Evolutionary conservation across 2,329 filamentous ascomycete genomes (phyloP).

Genomic region (Fusarium fracticaudum): DNA sequence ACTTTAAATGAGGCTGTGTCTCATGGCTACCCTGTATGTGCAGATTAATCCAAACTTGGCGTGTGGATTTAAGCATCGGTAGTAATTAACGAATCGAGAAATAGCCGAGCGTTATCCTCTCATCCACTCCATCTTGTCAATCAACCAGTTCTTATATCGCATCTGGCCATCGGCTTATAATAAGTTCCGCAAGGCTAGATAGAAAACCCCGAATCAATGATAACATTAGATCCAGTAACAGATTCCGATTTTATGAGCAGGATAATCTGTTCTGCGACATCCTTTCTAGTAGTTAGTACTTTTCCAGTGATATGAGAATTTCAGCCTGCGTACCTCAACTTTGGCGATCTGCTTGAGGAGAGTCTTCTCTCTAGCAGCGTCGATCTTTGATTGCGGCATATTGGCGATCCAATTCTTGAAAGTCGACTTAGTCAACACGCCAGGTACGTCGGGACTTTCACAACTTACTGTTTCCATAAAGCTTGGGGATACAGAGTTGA

Average conservation of each 20-base stretch:
- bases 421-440: background rate
- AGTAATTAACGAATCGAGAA: background rate
- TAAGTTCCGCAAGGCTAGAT: background rate
- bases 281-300: background rate
- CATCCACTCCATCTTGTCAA: background rate
- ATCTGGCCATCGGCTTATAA: accelerated
- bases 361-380: slow-evolving; percentile 1
- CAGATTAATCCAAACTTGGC: background rate
- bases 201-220: slow-evolving; percentile 4
- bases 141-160: too few relatives aligned
- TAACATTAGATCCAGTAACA: background rate
- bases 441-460: accelerated
- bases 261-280: background rate
- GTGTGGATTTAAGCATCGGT: background rate
- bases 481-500: slow-evolving; percentile 10
- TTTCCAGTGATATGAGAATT: accelerated
- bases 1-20: background rate
- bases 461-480: slow-evolving; percentile 9
- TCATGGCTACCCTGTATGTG: background rate
- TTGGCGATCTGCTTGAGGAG: background rate
- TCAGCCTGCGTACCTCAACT: background rate
- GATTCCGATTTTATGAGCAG: background rate
- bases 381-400: background rate
- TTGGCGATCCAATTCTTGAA: background rate
- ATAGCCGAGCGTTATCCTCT: background rate